Evolutionary conservation across 73 alveolate species (phyloP), one percentile per base, ranked within the genome.

Genomic region (Paramecium tetraurelia): DNA sequence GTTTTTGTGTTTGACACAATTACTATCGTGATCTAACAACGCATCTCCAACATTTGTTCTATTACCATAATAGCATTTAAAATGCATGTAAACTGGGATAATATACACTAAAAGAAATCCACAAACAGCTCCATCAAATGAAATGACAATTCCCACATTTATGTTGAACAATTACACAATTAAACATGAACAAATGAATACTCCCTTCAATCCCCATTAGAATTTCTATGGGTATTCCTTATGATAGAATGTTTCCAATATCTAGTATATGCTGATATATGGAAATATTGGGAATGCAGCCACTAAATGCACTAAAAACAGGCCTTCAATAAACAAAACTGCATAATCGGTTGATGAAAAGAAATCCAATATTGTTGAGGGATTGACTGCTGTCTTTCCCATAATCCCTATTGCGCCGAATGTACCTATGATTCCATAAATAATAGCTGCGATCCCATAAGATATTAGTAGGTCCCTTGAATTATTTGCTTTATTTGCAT

Each of bases 41-140:
- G 63, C 86, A 72, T 72, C 86, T 4, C 18, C 31, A 14, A 72
- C 86, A 72, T 29, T 18, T 11, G 22, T 38, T 80, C 48, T 22
- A 44, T 89, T 89, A 9, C 76, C 76, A 70, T 69, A 40, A 44
- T 70, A 50, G 48, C 94, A 89, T 38, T 89, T 41, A 41, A 71
- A 70, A 40, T 89, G 94, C 75, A 89, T 89, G 7, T 59, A 89
- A 12, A 89, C 50, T 11, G 94, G 94, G 12, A 89, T 77, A 18
- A 89, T 21, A 83, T 89, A 89, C 7, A 89, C 90, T 38, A 89
- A 59, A 4, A 50, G 50, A 89, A 89, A 89, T 20, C 94, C 94
- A 68, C 80, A 77, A 33, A 89, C 90, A 3, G 94, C 94, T 70
- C 94, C 94, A 89, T 77, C 87, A 16, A 89, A 38, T 70, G 89